Evolutionary conservation across 2,329 filamentous ascomycete species (phyloP).

Genomic region (Aureobasidium sp.): DNA sequence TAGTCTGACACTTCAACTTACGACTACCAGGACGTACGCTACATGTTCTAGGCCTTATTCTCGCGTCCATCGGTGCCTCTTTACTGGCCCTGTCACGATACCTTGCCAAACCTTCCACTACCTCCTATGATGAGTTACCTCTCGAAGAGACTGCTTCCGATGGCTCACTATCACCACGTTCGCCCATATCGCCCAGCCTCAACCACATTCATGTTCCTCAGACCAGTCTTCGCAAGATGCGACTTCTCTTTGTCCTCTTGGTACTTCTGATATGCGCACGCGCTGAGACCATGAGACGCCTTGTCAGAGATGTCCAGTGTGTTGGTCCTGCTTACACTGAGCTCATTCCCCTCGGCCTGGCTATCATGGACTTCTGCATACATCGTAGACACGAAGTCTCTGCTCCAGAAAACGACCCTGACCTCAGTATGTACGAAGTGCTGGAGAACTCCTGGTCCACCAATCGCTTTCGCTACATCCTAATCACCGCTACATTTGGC

Average conservation of each 20-base stretch:
- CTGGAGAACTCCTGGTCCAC: conserved; percentile 25
- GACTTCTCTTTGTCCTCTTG: conserved; percentile 21
- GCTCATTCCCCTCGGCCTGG: conserved; percentile 23
- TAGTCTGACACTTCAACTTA: background rate
- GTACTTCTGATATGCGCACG: conserved; percentile 25
- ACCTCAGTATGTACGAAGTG: conserved; percentile 25
- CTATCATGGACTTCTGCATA: conserved; percentile 21
- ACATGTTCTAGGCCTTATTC: conserved; percentile 33
- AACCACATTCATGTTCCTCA: conserved; percentile 17
- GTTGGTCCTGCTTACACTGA: conserved; percentile 20
- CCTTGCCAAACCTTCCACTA: conserved; percentile 5
- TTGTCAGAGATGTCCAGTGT: conserved; percentile 37
- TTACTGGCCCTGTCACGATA: conserved; percentile 32
- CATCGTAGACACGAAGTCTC: conserved; percentile 15
- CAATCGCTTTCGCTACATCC: conserved; percentile 30
- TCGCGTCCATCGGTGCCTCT: conserved; percentile 32
- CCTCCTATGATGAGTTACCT: conserved; percentile 22
- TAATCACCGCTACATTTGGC: conserved; percentile 30
- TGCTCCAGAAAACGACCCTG: conserved; percentile 17
- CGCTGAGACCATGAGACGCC: conserved; percentile 32
- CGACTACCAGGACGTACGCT: conserved; percentile 24
- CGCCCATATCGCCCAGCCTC: background rate
- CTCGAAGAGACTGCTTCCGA: conserved; percentile 18
- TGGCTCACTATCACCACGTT: background rate
- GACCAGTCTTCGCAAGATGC: conserved; percentile 21